Base-by-base conservation (phyloP, 306 rosid species). In the Trifolium dubium region DNA sequence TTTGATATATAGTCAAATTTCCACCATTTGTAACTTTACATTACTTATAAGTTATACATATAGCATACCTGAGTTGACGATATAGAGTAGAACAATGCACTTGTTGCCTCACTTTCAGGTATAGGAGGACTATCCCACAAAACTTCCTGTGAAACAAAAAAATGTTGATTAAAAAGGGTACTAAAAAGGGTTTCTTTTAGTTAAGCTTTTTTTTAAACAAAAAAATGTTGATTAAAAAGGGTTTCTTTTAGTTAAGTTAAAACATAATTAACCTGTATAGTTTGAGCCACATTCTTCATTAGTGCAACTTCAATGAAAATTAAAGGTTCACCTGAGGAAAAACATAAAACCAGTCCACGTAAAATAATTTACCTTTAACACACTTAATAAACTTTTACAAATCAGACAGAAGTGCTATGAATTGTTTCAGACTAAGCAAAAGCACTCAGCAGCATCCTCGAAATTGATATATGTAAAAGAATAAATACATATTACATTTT, bases 221-320 rank as follows among this genome's bases (percentile, higher is more conserved):
- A 46, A 35, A 63, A 75, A 44, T 23, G n/a, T 56, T 54, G 67
- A 46, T 17, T 37, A 37, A 53, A 67, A 71, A 13, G 77, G 47
- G 77, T 17, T 44, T 31, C 54, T 70, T 8, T 18, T 40, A 28
- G 72, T 29, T 50, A 49, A 74, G 37, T 65, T 62, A 19, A 59
- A 74, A 64, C 62, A 80, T 68, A 53, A 76, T 17, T 69, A 75
- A 92, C 97, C 92, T 88, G 90, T 79, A 92, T 85, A 32, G 96
- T 81, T 74, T 87, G 85, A 51, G 94, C 96, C 77, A 90, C 85
- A 81, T 88, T 59, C 87, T 92, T 88, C 87, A 86, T 70, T 40
- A 92, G 98, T 71, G 98, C 98, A 76, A 87, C 98, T 85, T 92
- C 98, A 71, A 92, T 92, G 80, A 92, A 92, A 81, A 92, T 90